phyloP scores from a whole-genome alignment of 306 rosid species.

The Mimosa bimucronata region DNA sequence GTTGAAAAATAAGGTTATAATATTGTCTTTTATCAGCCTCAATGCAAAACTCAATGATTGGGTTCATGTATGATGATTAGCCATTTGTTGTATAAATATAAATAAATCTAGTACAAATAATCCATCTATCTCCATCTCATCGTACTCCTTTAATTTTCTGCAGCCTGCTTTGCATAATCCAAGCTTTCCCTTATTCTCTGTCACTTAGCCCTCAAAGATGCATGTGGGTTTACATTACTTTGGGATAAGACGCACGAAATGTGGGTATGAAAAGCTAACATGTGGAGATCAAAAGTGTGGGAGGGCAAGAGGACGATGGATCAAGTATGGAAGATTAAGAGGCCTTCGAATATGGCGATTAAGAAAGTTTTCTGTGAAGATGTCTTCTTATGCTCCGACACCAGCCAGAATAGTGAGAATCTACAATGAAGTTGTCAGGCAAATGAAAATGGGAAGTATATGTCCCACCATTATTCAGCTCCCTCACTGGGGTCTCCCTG shows the following conservation, averaged over 20 bases:
- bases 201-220: conserved; percentile 27
- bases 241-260: conserved; percentile 43
- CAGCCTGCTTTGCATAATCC: too few species aligned
- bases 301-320: conserved; percentile 57
- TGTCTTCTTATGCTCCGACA: conserved; percentile 42
- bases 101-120: conserved; percentile 31
- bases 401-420: conserved; percentile 56
- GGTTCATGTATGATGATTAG: conserved; percentile 34
- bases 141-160: neutral
- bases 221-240: conserved; percentile 52
- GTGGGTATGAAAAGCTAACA: conserved; percentile 57
- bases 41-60: conserved; percentile 23
- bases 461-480: conserved; percentile 54
- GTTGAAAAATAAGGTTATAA: conserved; percentile 36
- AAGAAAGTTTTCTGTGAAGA: conserved; percentile 54
- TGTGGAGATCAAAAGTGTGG: conserved; percentile 40
- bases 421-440: conserved; percentile 47
- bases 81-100: conserved; percentile 48
- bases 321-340: conserved; percentile 58
- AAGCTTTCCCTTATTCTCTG: neutral
- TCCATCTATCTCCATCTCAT: conserved; percentile 35
- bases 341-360: conserved; percentile 56
- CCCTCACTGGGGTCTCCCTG: conserved; percentile 77
- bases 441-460: conserved; percentile 49
- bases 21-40: conserved; percentile 47